These are phyloP conservation scores for Phlyctochytrium arcticum DNA, from an alignment of 192 early-diverging fungal genomes.

Conservation along the genomic window DNA sequence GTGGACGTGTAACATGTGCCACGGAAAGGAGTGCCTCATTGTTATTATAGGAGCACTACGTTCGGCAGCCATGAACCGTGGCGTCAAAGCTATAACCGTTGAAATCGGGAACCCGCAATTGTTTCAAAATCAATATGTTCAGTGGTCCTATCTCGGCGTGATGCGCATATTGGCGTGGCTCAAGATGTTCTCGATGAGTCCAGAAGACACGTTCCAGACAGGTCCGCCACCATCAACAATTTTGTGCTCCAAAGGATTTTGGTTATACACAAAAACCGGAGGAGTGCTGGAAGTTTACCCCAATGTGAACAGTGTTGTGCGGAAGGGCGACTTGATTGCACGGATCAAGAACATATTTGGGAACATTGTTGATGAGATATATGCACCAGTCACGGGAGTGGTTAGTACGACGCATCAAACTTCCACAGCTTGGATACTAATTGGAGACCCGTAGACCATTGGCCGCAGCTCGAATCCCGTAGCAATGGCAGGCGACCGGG, in stretches of 20 bases:
- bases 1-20: too few relatives aligned
- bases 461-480: constrained; percentile 84
- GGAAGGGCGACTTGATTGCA: constrained; percentile 81
- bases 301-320: constrained; percentile 73
- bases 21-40: background rate
- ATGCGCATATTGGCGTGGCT: constrained; percentile 64
- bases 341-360: constrained; percentile 87
- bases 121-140: constrained; percentile 82
- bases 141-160: constrained; percentile 63
- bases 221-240: constrained; percentile 41
- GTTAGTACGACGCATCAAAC: constrained; percentile 33
- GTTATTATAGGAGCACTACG: constrained; percentile 65
- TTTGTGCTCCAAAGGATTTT: constrained; percentile 52
- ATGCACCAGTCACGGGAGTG: constrained; percentile 73
- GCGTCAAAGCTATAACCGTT: constrained; percentile 83
- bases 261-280: constrained; percentile 85
- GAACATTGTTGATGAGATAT: constrained; percentile 78
- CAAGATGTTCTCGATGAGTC: constrained; percentile 49
- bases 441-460: constrained; percentile 41
- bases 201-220: background rate
- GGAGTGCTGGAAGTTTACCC: constrained; percentile 85
- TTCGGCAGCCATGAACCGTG: constrained; percentile 68
- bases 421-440: background rate
- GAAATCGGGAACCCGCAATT: constrained; percentile 87
- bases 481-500: constrained; percentile 79